Base-by-base conservation (phyloP, 1,139 yeast species). In the Nakaseomyces sp. region DNA sequence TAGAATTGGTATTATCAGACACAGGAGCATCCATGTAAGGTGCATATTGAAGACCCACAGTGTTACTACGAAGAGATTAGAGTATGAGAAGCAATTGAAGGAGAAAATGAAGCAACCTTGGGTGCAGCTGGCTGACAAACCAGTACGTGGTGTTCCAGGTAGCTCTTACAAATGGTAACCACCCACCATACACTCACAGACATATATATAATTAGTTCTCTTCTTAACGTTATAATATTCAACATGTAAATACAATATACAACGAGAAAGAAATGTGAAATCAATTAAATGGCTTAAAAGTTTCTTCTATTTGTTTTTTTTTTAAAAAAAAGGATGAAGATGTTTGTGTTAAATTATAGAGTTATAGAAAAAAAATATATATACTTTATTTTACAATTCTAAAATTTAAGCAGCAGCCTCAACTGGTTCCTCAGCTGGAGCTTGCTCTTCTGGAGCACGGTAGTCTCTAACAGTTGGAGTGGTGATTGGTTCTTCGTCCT, bases 401-500 rank as follows among this genome's bases (percentile, higher is more conserved):
- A 54, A 26, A 40, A 37, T 30, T 51, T 45, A 48, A 46, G 53
- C 56, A 40, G 51, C 40, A 46, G 45, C 56, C 43, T 49, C 55
- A 43, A 47, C 50, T 53, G 61, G 69, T 48, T 55, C 57, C 40
- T 45, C 58, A 40, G 57, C 50, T 42, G 49, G 61, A 46, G 54
- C 63, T 53, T 60, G 67, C 50, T 63, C 68, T 52, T 60, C 69
- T 50, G 61, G 66, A 57, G 70, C 72, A 71, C 75, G 74, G 81
- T 80, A 80, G 68, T 77, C 77, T 70, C 76, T 79, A 68, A 85
- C 96, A 60, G 78, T 72, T 70, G 96, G 96, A 68, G 85, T 89
- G 64, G 81, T 78, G 64, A 86, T 72, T 63, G 77, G 81, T 65
- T 82, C 89, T 68, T 91, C 98, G 66, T 89, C 97, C 85, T 91